Conservation (phyloP, 2,329 filamentous ascomycete species). For the Ramichloridium luteum region DNA sequence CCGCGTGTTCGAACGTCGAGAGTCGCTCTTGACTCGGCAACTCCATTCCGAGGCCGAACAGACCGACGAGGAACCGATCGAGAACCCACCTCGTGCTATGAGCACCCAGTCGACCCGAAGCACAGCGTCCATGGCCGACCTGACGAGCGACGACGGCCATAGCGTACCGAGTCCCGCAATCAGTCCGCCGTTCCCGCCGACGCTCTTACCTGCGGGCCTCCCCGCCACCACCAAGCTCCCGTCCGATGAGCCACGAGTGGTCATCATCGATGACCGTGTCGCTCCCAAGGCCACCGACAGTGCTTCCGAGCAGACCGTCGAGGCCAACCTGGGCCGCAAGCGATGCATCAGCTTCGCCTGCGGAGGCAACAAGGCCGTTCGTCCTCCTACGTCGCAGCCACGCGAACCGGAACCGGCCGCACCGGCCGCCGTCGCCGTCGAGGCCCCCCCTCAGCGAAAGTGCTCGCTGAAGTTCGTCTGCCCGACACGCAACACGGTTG, state of each 20-base stretch:
- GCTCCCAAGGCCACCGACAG: constrained; percentile 16
- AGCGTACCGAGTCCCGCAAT: constrained; percentile 73
- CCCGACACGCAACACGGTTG: constrained; percentile 34
- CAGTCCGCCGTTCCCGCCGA: constrained; percentile 68
- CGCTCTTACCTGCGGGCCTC: constrained; percentile 30
- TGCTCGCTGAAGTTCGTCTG: constrained; percentile 66
- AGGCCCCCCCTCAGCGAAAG: constrained; percentile 38
- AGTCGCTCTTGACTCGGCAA: constrained; percentile 79
- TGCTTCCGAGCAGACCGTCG: constrained; percentile 43
- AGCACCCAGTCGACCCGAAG: constrained; percentile 57
- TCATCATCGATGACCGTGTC: constrained; percentile 24
- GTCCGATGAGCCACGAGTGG: constrained; percentile 26
- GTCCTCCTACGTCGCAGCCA: constrained; percentile 28
- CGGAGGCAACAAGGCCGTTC: constrained; percentile 47
- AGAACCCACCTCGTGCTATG: constrained; percentile 29
- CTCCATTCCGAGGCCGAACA: constrained; percentile 46
- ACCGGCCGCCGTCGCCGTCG: constrained; percentile 10
- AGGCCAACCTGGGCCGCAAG: constrained; percentile 59
- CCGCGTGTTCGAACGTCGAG: constrained; percentile 45
- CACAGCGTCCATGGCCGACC: constrained; percentile 69
- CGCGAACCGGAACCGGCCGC: constrained; percentile 22
- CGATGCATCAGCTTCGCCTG: constrained; percentile 91
- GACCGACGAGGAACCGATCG: constrained; percentile 26
- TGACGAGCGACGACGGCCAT: constrained; percentile 71
- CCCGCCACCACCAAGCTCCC: constrained; percentile 28